phyloP scores from a whole-genome alignment of 495 filamentous ascomycete species.

The Talaromyces thailandensis region DNA sequence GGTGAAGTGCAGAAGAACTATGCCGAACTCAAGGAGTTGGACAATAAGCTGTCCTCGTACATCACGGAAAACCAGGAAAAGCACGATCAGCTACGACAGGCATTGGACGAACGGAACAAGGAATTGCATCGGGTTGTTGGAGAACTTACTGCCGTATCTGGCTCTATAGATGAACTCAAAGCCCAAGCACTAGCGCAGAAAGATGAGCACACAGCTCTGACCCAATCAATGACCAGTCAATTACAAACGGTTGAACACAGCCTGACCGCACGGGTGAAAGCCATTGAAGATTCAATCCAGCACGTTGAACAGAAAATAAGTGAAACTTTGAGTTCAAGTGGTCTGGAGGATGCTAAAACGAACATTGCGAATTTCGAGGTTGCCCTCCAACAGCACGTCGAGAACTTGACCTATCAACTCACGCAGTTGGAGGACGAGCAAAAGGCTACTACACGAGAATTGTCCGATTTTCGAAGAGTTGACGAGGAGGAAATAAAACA shows the following conservation, averaged over 20 bases:
- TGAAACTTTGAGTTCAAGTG: neutral
- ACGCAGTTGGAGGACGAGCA: neutral
- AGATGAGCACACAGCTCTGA: neutral
- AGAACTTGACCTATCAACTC: neutral
- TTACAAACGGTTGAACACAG: neutral
- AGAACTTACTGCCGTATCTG: neutral
- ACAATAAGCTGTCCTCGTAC: neutral
- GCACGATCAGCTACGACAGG: neutral
- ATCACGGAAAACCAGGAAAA: neutral
- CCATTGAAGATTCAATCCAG: conserved; percentile 11
- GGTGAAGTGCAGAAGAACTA: neutral
- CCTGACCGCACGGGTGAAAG: conserved; percentile 8
- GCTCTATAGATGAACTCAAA: conserved; percentile 6
- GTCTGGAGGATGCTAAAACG: neutral
- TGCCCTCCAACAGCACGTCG: neutral
- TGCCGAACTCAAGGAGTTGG: neutral
- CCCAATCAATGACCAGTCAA: neutral
- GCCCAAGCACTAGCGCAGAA: neutral
- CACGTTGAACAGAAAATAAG: conserved; percentile 8
- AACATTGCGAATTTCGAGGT: neutral
- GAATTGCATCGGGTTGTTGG: conserved; percentile 6
- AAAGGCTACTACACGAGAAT: neutral
- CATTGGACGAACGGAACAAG: conserved; percentile 5
- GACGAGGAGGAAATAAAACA: neutral
- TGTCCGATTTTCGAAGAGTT: neutral